phyloP scores from a whole-genome alignment of 345 rosid species.

The Ailanthus altissimus region DNA sequence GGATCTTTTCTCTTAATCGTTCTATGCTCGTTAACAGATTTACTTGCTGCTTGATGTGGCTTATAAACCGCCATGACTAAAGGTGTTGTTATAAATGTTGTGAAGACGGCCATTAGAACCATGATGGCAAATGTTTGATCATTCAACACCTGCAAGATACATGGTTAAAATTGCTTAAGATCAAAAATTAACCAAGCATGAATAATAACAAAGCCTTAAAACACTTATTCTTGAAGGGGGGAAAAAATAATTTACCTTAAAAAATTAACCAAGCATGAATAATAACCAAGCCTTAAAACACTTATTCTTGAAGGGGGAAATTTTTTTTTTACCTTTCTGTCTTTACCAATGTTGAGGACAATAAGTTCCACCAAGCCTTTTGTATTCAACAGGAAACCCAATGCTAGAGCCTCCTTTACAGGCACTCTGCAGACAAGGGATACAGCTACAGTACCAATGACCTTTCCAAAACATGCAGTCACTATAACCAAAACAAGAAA shows the following conservation, averaged over 20 bases:
- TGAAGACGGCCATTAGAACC: constrained; percentile 81
- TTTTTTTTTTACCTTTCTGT: constrained; percentile 63
- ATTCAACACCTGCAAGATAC: constrained; percentile 60
- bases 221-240: not conserved
- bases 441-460: constrained; percentile 55
- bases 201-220: not conserved
- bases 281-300: not conserved
- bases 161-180: not conserved
- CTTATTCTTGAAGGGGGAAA: not conserved
- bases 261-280: not conserved
- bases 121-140: constrained; percentile 79
- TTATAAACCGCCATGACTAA: constrained; percentile 62
- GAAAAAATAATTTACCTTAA: no score
- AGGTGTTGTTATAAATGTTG: constrained; percentile 81
- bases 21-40: constrained; percentile 49
- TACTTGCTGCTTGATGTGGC: constrained; percentile 45
- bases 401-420: constrained; percentile 50
- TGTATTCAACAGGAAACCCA: constrained; percentile 79
- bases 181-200: not conserved
- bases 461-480: constrained; percentile 75
- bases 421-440: constrained; percentile 55
- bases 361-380: constrained; percentile 90
- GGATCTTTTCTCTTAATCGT: constrained; percentile 44
- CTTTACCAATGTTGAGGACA: constrained; percentile 82
- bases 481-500: constrained; percentile 59